Percentiles rank a stretch among this genome's conserved stretches.
These are phyloP conservation scores for Gloeophyllum trabeum DNA, from an alignment of 768 basidiomycete genomes.

Conservation along the genomic window DNA sequence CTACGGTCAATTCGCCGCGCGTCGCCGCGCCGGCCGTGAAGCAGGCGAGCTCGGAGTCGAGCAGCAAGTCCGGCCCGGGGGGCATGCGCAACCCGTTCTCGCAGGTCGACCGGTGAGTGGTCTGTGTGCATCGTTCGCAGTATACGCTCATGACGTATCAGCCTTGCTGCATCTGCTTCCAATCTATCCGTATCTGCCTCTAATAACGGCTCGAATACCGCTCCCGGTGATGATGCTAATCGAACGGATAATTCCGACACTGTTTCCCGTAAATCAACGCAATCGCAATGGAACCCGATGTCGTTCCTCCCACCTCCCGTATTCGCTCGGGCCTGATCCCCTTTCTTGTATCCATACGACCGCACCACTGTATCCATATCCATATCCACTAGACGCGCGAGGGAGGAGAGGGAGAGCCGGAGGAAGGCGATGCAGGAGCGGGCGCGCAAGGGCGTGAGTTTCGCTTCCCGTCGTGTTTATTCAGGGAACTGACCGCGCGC, in stretches of 20 bases:
- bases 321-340: slow-evolving; percentile 51
- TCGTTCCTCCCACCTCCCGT: slow-evolving; percentile 60
- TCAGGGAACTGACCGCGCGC: slow-evolving; percentile 4
- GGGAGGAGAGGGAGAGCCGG: slow-evolving; percentile 62
- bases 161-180: slow-evolving; percentile 22
- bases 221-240: slow-evolving; percentile 5
- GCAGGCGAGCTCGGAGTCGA: no score
- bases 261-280: slow-evolving; percentile 14
- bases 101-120: neutral
- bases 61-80: no score
- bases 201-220: slow-evolving; percentile 12
- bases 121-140: slow-evolving; percentile 7
- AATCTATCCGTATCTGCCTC: slow-evolving; percentile 9
- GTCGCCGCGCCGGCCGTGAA: no score
- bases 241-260: slow-evolving; percentile 13
- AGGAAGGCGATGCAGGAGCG: slow-evolving; percentile 62
- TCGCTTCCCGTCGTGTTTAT: neutral
- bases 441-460: slow-evolving; percentile 63
- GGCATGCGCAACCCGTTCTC: neutral
- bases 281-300: slow-evolving; percentile 11
- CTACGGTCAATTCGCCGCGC: no score
- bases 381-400: slow-evolving; percentile 38
- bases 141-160: slow-evolving; percentile 53
- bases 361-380: slow-evolving; percentile 11
- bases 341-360: slow-evolving; percentile 15